Conservation (phyloP, 331 rosid species). For the Cydonia oblonga region DNA sequence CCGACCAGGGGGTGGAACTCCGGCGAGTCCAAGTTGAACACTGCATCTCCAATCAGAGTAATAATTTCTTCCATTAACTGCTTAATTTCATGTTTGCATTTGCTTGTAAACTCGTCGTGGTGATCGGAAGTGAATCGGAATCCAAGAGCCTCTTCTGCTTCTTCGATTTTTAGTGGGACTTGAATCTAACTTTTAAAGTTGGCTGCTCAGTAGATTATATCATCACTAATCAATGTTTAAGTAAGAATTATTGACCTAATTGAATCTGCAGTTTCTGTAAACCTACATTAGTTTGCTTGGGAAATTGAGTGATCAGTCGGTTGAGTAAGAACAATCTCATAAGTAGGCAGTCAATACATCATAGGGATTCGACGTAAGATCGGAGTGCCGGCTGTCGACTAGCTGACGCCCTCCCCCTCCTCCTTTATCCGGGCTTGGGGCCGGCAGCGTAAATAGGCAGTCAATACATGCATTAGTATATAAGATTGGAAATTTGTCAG, state of each 20-base stretch:
- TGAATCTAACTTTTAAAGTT: background rate
- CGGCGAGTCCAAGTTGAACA: conserved; percentile 34
- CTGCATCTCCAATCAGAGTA: conserved; percentile 40
- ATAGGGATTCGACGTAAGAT: too few species aligned
- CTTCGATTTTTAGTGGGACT: too few species aligned
- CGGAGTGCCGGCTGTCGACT: too few species aligned
- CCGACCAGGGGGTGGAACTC: conserved; percentile 41
- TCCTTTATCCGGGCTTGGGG: too few species aligned
- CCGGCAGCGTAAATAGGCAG: too few species aligned
- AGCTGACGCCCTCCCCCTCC: too few species aligned
- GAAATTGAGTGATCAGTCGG: background rate
- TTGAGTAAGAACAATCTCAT: background rate
- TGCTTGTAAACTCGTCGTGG: background rate
- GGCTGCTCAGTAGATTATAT: too few species aligned
- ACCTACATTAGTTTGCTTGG: background rate
- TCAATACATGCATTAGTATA: too few species aligned
- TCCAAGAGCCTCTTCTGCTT: background rate
- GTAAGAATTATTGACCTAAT: too few species aligned
- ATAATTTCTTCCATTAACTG: background rate
- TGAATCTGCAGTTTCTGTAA: background rate
- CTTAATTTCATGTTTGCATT: background rate
- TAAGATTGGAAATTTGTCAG: background rate
- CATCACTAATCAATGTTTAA: too few species aligned
- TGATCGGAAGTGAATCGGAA: background rate
- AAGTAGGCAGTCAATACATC: too few species aligned